Base-by-base conservation (phyloP, 208 protist genomes). In the Strigomonas galati region DNA sequence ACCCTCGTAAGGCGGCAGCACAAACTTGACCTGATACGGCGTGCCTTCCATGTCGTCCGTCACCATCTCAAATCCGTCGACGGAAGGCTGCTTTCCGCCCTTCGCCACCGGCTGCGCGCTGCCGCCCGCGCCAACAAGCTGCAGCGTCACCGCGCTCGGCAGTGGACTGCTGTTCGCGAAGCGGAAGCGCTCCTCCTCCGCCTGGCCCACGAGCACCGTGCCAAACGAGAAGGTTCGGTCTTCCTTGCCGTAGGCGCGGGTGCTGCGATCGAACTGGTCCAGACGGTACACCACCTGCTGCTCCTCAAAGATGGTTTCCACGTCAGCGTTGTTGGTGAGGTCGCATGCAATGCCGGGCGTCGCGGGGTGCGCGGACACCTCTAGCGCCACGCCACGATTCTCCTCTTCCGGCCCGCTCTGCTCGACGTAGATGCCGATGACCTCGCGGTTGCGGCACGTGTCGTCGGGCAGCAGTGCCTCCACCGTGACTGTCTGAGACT, bases 231-330 rank as follows among this genome's bases (percentile, higher is more conserved):
- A 98, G 35, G 88, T 48, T 28, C 87, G 75, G 59, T 98, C 94
- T 61, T 98, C 92, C 32, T 80, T 80, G 55, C 89, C 84, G 81
- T 93, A 99, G 9, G 89, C 89, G 26, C 86, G 85, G 19, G 78
- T 64, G 1, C 76, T 56, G 24, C 74, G 78, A 30, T 87, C 72
- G 55, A 86, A 86, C 60, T 82, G 83, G 30, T 93, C 82, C 2
- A 97, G 81, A 31, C 81, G 81, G 58, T 78, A 79, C 19, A 97
- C 88, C 14, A 98, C 81, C 61, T 94, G 84, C 84, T 98, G 97
- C 85, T 99, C 98, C 81, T 99, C 98, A 72, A 99, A 99, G 62
- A 99, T 97, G 24, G 82, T 93, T 57, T 96, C 90, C 26, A 96
- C 78, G 49, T 95, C 90, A 7, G 78, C 64, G 37, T 56, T 65